phyloP scores from a whole-genome alignment of 2,329 filamentous ascomycete genomes.

The Chaetomium globosum region DNA sequence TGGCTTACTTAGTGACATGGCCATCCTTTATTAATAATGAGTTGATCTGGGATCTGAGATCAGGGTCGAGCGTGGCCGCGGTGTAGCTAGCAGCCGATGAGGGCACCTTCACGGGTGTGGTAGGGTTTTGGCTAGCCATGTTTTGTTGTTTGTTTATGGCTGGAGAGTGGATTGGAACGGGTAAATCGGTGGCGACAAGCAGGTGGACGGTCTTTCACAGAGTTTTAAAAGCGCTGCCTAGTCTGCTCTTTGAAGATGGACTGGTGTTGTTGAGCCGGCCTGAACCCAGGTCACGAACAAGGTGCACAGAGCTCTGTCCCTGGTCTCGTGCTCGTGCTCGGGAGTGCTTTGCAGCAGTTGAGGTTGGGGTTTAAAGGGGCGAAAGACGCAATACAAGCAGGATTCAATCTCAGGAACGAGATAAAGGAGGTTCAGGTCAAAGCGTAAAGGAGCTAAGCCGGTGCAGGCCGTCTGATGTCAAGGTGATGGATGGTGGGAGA shows the following conservation, averaged over 20 bases:
- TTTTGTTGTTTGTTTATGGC: slow-evolving; percentile 10
- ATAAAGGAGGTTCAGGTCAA: neutral
- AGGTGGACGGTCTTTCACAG: neutral
- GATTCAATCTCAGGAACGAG: neutral
- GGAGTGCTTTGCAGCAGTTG: neutral
- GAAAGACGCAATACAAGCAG: neutral
- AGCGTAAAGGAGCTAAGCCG: neutral
- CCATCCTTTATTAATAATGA: slow-evolving; percentile 60
- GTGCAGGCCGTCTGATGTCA: neutral
- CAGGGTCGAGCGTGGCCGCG: slow-evolving; percentile 62
- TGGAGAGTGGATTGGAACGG: neutral
- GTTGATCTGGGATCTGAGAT: slow-evolving; percentile 66
- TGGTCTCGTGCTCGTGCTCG: neutral
- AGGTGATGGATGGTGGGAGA: neutral
- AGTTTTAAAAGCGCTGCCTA: neutral
- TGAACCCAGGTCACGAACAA: neutral
- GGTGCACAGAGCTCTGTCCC: neutral
- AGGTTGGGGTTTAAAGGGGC: neutral
- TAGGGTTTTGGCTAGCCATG: slow-evolving; percentile 42
- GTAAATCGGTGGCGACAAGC: neutral
- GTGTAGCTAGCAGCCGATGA: slow-evolving; percentile 62
- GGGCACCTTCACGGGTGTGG: slow-evolving; percentile 64
- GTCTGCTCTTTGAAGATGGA: neutral
- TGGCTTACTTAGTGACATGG: slow-evolving; percentile 58
- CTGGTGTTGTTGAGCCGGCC: neutral